phyloP scores from a whole-genome alignment of 495 filamentous ascomycete species.

The Penicillium subrubescens region DNA sequence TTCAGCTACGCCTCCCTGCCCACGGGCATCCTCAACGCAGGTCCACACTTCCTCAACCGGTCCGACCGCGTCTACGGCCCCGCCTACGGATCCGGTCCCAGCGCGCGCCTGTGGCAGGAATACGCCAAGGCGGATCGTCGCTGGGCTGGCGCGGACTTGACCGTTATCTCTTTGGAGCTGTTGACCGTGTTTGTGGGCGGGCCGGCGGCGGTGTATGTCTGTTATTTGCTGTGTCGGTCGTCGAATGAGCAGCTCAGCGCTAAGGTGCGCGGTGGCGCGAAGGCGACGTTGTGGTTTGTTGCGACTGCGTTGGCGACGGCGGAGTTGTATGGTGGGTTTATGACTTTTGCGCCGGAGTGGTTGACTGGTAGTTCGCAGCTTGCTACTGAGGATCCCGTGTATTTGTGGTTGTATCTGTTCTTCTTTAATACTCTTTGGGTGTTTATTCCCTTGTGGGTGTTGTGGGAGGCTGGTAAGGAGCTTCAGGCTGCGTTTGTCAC shows the following conservation, averaged over 20 bases:
- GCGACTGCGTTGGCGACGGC: constrained; percentile 80
- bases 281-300: constrained; percentile 65
- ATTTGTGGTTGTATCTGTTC: constrained; percentile 81
- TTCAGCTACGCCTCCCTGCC: constrained; percentile 61
- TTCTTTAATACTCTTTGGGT: constrained; percentile 97
- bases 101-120: constrained; percentile 82
- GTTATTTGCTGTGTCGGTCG: constrained; percentile 58
- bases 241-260: constrained; percentile 27
- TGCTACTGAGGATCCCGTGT: constrained; percentile 81
- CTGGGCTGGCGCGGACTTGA: constrained; percentile 79
- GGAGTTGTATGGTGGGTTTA: constrained; percentile 95
- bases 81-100: constrained; percentile 64
- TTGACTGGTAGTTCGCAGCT: constrained; percentile 74
- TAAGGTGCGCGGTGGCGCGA: constrained; percentile 34
- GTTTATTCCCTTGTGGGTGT: constrained; percentile 72
- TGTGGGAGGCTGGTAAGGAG: constrained; percentile 66
- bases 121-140: constrained; percentile 85
- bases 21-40: constrained; percentile 38
- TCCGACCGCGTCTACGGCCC: constrained; percentile 69
- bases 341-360: constrained; percentile 98
- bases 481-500: constrained; percentile 58
- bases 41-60: constrained; percentile 55
- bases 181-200: constrained; percentile 81
- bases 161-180: constrained; percentile 79
- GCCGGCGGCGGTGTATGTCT: constrained; percentile 69